Conservation (phyloP, 169 alveolate genomes). For the Cryptosporidium sp. region DNA sequence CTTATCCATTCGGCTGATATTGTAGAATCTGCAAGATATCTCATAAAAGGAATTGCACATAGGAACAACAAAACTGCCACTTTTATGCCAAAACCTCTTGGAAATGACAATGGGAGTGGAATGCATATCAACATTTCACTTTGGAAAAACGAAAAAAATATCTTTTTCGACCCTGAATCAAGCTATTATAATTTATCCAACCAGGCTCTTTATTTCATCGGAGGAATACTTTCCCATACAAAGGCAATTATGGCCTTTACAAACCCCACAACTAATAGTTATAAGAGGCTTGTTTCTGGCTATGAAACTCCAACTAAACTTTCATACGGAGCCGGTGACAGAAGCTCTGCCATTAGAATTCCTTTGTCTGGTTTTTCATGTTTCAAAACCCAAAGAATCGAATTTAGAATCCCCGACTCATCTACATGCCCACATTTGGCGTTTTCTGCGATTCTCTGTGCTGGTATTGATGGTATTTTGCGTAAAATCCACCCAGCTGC, state of each 20-base stretch:
- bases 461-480: constrained; percentile 86
- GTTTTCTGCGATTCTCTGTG: constrained; percentile 84
- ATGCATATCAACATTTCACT: constrained; percentile 84
- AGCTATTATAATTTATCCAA: constrained; percentile 80
- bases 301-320: constrained; percentile 83
- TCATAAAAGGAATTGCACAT: constrained; percentile 81
- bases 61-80: constrained; percentile 82
- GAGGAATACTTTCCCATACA: constrained; percentile 84
- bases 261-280: constrained; percentile 83
- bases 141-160: constrained; percentile 83
- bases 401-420: constrained; percentile 85
- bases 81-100: constrained; percentile 86
- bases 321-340: constrained; percentile 83
- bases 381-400: constrained; percentile 81
- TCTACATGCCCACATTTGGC: constrained; percentile 83
- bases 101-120: constrained; percentile 84
- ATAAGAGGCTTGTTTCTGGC: constrained; percentile 85
- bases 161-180: constrained; percentile 82
- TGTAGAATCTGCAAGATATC: constrained; percentile 79
- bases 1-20: constrained; percentile 80
- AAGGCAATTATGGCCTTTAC: constrained; percentile 84
- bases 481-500: constrained; percentile 76
- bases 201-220: constrained; percentile 81
- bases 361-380: constrained; percentile 77
- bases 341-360: constrained; percentile 86